Conservation (phyloP, 139 green algal genomes). For the Chlorella sp. region DNA sequence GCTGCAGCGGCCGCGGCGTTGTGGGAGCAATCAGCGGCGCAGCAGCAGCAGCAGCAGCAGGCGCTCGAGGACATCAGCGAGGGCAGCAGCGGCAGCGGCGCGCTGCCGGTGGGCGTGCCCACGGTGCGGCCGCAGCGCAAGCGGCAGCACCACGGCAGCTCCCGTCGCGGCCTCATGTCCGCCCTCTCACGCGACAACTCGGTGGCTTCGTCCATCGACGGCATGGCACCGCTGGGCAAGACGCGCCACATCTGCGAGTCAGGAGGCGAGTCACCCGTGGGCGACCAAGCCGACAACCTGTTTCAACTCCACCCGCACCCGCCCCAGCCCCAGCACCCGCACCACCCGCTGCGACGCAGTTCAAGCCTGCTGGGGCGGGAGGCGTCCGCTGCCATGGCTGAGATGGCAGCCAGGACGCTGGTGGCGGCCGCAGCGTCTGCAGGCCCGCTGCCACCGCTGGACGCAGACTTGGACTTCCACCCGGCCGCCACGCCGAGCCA, state of each 20-base stretch:
- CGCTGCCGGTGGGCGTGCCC: not conserved
- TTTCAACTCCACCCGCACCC: not conserved
- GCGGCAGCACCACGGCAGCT: constrained; percentile 28
- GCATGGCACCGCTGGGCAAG: constrained; percentile 22
- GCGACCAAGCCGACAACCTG: not conserved
- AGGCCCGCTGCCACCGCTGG: not conserved
- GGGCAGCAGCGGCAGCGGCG: not conserved
- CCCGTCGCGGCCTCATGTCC: constrained; percentile 15
- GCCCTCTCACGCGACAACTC: constrained; percentile 35
- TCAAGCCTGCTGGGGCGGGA: not conserved
- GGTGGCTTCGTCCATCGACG: constrained; percentile 9
- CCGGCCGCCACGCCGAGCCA: not conserved
- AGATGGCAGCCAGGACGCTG: not conserved
- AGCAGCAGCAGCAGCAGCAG: not conserved
- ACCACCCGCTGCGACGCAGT: not conserved
- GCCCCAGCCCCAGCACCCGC: not conserved
- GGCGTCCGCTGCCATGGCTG: not conserved
- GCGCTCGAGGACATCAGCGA: not conserved
- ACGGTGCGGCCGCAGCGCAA: constrained; percentile 14
- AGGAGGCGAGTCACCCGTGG: not conserved
- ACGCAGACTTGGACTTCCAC: not conserved
- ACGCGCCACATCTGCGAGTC: constrained; percentile 19
- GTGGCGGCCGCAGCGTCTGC: not conserved
- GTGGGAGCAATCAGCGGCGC: not conserved
- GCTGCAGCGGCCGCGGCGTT: not conserved